Percentiles rank a stretch among this genome's conserved stretches.
These are phyloP conservation scores for Tetracentron sinense DNA, from an alignment of 164 flowering plant species.

Conservation along the genomic window DNA sequence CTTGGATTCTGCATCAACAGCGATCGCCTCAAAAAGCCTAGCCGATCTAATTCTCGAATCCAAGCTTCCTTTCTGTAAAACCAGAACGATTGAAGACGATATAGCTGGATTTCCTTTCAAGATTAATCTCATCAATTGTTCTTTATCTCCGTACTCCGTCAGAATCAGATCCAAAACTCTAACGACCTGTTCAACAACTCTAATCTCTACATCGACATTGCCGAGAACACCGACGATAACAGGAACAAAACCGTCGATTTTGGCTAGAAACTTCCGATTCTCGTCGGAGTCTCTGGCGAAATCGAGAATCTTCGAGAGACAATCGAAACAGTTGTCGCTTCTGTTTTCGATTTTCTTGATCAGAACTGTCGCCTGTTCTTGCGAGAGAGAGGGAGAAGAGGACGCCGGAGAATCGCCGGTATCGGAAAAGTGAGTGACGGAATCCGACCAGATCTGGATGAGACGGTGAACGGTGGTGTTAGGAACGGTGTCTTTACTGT, in stretches of 20 bases:
- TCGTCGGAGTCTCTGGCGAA: constrained; percentile 14
- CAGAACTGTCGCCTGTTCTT: not conserved
- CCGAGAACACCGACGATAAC: constrained; percentile 12
- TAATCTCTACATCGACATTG: constrained; percentile 1
- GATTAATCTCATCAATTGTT: constrained; percentile 5
- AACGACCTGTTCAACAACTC: no score
- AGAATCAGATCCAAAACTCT: no score
- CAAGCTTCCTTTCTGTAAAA: no score
- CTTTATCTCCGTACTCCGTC: constrained; percentile 10
- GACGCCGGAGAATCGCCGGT: no score
- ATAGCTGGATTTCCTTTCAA: not conserved
- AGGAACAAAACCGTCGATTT: constrained; percentile 8
- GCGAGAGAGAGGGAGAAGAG: constrained; percentile 3
- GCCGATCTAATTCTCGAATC: no score
- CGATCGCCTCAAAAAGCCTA: no score
- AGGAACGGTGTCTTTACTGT: constrained; percentile 20
- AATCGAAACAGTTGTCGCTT: constrained; percentile 3
- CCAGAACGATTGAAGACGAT: constrained; percentile 5
- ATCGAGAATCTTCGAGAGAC: constrained; percentile 11
- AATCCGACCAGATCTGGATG: constrained; percentile 21
- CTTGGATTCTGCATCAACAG: no score
- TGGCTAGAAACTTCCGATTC: constrained; percentile 16
- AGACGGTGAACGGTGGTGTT: constrained; percentile 33
- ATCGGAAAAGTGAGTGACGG: no score
- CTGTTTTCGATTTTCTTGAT: not conserved